phyloP scores from a whole-genome alignment of 352 stramenopile genomes.

The Halophytophthora polymorphica region DNA sequence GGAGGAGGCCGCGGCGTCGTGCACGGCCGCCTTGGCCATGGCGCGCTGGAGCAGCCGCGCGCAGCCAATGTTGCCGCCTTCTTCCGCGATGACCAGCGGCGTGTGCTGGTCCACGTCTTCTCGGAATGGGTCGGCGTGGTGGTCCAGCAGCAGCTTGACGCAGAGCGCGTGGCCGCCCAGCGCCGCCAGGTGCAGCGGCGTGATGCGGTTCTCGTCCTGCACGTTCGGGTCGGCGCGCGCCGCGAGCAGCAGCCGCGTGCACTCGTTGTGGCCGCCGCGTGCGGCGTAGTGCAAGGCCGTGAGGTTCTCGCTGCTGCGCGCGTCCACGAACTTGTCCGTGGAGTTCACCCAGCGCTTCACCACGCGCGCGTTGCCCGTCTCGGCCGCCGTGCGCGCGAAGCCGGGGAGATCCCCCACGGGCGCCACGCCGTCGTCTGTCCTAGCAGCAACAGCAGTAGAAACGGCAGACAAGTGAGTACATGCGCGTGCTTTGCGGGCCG shows the following conservation, averaged over 20 bases:
- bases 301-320: slow-evolving; percentile 69
- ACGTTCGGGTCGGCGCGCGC: slow-evolving; percentile 67
- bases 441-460: not conserved
- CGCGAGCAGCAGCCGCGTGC: slow-evolving; percentile 56
- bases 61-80: slow-evolving; percentile 77
- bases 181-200: slow-evolving; percentile 68
- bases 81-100: slow-evolving; percentile 59
- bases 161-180: slow-evolving; percentile 71
- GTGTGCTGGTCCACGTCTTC: slow-evolving; percentile 79
- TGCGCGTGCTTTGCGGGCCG: no score
- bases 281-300: slow-evolving; percentile 77
- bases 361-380: slow-evolving; percentile 71
- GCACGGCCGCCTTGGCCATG: slow-evolving; percentile 69
- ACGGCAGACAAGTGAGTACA: no score
- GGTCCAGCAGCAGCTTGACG: slow-evolving; percentile 77
- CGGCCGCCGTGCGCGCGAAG: slow-evolving; percentile 64
- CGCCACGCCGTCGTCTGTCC: slow-evolving; percentile 24
- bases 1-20: slow-evolving; percentile 25
- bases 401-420: slow-evolving; percentile 43
- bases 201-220: slow-evolving; percentile 69
- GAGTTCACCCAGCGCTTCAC: slow-evolving; percentile 82
- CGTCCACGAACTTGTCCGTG: slow-evolving; percentile 60
- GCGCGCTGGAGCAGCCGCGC: slow-evolving; percentile 65
- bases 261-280: slow-evolving; percentile 77
- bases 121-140: slow-evolving; percentile 77